Percentiles rank a stretch among this genome's conserved stretches.
phyloP scores from a whole-genome alignment of 352 stramenopile species.

The Globisporangium solare region DNA sequence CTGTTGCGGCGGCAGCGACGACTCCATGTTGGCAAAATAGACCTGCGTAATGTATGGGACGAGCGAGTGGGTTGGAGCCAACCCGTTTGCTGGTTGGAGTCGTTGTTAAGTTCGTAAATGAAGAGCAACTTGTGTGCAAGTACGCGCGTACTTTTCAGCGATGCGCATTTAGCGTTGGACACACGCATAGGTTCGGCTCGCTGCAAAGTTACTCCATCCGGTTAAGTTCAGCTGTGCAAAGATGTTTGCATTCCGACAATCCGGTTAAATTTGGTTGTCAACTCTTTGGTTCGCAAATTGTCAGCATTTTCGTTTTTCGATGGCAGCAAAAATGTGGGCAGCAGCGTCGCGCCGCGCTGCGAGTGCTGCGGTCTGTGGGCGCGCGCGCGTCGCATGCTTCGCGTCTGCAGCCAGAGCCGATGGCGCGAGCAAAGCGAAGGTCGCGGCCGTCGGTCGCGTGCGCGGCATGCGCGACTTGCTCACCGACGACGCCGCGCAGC shows the following conservation, averaged over 20 bases:
- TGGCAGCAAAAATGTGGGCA: conserved; percentile 8
- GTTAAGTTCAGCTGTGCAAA: no score
- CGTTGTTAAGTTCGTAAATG: no score
- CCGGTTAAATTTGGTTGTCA: background rate
- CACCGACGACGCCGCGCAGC: conserved; percentile 51
- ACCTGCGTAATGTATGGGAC: no score
- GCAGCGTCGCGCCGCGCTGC: background rate
- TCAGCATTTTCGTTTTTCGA: background rate
- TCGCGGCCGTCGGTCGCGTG: conserved; percentile 43
- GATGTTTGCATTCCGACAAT: background rate
- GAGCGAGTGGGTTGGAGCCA: no score
- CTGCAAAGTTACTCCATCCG: no score
- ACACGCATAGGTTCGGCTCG: no score
- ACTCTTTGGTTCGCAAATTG: background rate
- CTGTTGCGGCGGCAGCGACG: background rate
- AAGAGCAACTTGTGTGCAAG: no score
- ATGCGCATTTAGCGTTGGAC: no score
- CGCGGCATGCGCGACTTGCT: conserved; percentile 75
- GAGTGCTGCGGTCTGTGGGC: background rate
- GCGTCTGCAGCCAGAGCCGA: background rate
- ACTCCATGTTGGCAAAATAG: background rate
- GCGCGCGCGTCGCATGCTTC: background rate
- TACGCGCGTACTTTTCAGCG: no score
- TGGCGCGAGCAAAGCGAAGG: conserved; percentile 16
- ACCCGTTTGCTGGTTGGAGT: no score